These are phyloP conservation scores for Hyphodiscus sp. DNA, from an alignment of 2,329 filamentous ascomycete genomes.

Conservation along the genomic window DNA sequence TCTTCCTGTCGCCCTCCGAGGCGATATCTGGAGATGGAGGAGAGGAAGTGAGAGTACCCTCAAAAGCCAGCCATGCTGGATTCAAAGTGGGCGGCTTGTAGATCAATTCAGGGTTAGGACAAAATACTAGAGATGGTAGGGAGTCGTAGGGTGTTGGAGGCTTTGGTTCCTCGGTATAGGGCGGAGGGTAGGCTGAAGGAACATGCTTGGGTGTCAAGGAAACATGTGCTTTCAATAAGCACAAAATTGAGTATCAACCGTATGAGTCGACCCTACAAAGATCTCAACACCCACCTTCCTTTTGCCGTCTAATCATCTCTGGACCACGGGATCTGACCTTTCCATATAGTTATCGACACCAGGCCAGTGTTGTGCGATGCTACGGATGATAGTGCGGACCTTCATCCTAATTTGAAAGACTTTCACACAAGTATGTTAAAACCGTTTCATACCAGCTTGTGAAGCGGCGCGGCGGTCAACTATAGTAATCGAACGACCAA, in stretches of 20 bases:
- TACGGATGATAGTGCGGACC: slow-evolving; percentile 31
- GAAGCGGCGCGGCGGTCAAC: slow-evolving; percentile 31
- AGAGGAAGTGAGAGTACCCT: background rate
- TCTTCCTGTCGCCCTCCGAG: slow-evolving; percentile 13
- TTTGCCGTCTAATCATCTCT: slow-evolving; percentile 33
- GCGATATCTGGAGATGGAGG: background rate
- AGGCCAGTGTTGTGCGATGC: slow-evolving; percentile 39
- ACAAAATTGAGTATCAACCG: background rate
- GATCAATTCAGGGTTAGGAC: background rate
- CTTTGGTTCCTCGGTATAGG: background rate
- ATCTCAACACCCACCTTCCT: slow-evolving; percentile 33
- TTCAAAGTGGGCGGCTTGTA: background rate
- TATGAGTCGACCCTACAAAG: no score
- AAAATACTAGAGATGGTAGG: background rate
- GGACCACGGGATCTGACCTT: slow-evolving; percentile 27
- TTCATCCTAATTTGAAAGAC: slow-evolving; percentile 32
- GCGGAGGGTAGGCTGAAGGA: background rate
- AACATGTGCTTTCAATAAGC: background rate
- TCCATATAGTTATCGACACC: slow-evolving; percentile 8
- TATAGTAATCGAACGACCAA: slow-evolving; percentile 32
- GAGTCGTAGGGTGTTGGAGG: background rate
- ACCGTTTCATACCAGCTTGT: slow-evolving; percentile 32
- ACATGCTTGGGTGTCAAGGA: background rate
- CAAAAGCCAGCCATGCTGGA: background rate
- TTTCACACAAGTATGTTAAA: slow-evolving; percentile 36